Evolutionary conservation across 768 basidiomycete genomes (phyloP).

Genomic region (Tephrocybe rancida): DNA sequence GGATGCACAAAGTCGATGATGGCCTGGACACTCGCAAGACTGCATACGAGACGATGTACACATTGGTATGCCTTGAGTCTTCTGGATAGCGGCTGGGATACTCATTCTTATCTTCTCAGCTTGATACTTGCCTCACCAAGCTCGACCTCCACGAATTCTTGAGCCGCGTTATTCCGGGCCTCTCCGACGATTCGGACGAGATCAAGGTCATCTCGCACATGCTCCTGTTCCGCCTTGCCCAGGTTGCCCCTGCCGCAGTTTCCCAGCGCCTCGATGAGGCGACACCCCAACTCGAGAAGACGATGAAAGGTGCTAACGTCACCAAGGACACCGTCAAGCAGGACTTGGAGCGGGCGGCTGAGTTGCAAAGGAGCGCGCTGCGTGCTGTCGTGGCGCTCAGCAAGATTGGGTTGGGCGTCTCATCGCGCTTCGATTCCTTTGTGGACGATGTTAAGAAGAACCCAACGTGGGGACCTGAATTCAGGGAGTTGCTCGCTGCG

Average conservation of each 20-base stretch:
- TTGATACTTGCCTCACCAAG: slow-evolving; percentile 88
- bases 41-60: slow-evolving; percentile 97
- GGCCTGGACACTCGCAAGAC: slow-evolving; percentile 96
- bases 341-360: slow-evolving; percentile 84
- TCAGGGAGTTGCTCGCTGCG: slow-evolving; percentile 53
- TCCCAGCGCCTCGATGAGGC: slow-evolving; percentile 83
- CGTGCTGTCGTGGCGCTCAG: slow-evolving; percentile 86
- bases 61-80: slow-evolving; percentile 58
- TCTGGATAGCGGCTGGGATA: background rate
- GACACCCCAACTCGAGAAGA: slow-evolving; percentile 81
- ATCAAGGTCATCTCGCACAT: slow-evolving; percentile 97
- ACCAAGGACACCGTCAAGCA: slow-evolving; percentile 98
- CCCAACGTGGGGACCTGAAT: slow-evolving; percentile 67
- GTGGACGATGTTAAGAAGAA: slow-evolving; percentile 75
- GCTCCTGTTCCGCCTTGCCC: slow-evolving; percentile 90
- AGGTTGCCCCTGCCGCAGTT: slow-evolving; percentile 83
- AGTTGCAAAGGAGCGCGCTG: slow-evolving; percentile 89
- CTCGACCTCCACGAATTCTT: slow-evolving; percentile 90
- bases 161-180: slow-evolving; percentile 75
- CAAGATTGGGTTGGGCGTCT: slow-evolving; percentile 67
- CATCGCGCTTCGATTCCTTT: slow-evolving; percentile 77
- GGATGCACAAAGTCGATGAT: slow-evolving; percentile 97
- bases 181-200: slow-evolving; percentile 91
- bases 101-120: slow-evolving; percentile 39
- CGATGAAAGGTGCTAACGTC: slow-evolving; percentile 86